phyloP scores from a whole-genome alignment of 139 green algal species.

The Zygnema cylindricum region DNA sequence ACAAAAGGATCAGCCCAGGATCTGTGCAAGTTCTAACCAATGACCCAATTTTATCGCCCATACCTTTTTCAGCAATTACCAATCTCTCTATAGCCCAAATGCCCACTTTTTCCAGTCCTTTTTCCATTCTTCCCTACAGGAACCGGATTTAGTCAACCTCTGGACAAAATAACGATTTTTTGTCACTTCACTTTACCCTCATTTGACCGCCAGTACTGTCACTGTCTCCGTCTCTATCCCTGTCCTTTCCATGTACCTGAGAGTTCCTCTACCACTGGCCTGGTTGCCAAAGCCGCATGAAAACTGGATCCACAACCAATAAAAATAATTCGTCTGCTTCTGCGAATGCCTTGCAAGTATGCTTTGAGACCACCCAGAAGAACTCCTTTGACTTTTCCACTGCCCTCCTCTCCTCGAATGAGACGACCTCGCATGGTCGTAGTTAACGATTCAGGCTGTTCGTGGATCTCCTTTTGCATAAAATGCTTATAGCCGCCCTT shows the following conservation, averaged over 20 bases:
- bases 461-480: conserved; percentile 91
- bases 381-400: conserved; percentile 50
- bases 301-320: conserved; percentile 92
- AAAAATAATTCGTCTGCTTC: conserved; percentile 87
- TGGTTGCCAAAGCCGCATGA: conserved; percentile 82
- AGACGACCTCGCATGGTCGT: conserved; percentile 68
- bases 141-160: too few relatives aligned
- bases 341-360: conserved; percentile 71
- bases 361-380: conserved; percentile 58
- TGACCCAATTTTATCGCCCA: too few relatives aligned
- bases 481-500: conserved; percentile 95
- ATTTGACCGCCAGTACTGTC: neutral
- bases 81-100: too few relatives aligned
- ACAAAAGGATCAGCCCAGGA: too few relatives aligned
- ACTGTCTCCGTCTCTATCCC: neutral
- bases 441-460: conserved; percentile 90
- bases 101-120: too few relatives aligned
- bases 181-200: too few relatives aligned
- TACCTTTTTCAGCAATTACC: too few relatives aligned
- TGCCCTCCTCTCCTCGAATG: conserved; percentile 15
- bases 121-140: too few relatives aligned
- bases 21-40: too few relatives aligned
- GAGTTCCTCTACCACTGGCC: conserved; percentile 57
- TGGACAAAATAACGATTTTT: too few relatives aligned
- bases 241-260: too few relatives aligned